These are phyloP conservation scores for Lipomyces anomalus DNA, from an alignment of 805 yeast species.

Conservation along the genomic window DNA sequence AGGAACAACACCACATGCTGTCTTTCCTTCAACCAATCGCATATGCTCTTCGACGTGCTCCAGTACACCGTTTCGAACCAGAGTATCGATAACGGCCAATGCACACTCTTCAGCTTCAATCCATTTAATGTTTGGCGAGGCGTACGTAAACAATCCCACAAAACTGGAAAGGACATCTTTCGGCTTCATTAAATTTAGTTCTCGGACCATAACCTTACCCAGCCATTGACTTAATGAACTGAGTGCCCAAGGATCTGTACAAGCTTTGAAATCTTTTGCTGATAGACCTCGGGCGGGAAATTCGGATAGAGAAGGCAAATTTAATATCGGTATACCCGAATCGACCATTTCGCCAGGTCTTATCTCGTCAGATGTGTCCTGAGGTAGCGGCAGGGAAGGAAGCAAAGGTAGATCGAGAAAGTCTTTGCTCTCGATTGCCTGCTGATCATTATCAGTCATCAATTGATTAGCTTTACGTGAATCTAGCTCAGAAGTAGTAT, in stretches of 20 bases:
- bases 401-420: background rate
- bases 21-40: slow-evolving; percentile 4
- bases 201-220: slow-evolving; percentile 11
- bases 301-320: background rate
- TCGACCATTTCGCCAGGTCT: background rate
- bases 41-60: slow-evolving; percentile 1
- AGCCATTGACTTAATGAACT: slow-evolving; percentile 13
- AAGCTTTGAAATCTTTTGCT: slow-evolving; percentile 1
- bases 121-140: slow-evolving; percentile 31
- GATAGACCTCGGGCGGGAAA: background rate
- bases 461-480: background rate
- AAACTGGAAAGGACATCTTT: slow-evolving; percentile 22
- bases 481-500: background rate
- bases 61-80: slow-evolving; percentile 26
- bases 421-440: background rate
- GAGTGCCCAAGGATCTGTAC: slow-evolving; percentile 12
- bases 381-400: background rate
- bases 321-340: background rate
- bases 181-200: slow-evolving; percentile 14
- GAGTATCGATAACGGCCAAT: slow-evolving; percentile 25
- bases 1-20: slow-evolving; percentile 34
- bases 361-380: background rate
- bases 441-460: background rate
- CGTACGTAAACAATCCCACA: slow-evolving; percentile 26
- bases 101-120: slow-evolving; percentile 32